Conservation (phyloP, 306 rosid genomes). For the Ammopiptanthus mongolicus region DNA sequence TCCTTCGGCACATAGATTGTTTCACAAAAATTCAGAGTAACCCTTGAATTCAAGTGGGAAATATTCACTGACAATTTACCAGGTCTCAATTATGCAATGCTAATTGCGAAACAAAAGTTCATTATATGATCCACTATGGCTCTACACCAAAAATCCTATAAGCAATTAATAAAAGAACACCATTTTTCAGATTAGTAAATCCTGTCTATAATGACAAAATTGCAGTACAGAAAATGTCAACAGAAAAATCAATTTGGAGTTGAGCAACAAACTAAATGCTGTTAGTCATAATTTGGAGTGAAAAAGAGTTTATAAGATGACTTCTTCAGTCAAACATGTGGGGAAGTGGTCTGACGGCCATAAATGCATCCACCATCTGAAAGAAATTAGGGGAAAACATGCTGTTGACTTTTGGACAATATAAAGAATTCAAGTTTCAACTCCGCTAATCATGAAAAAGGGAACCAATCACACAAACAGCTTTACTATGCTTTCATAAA, state of each 20-base stretch:
- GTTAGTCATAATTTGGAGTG: not conserved
- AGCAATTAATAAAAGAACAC: not conserved
- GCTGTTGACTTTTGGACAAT: not conserved
- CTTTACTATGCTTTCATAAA: no score
- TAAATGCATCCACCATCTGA: constrained; percentile 93
- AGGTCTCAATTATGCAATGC: no score
- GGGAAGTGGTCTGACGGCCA: constrained; percentile 85
- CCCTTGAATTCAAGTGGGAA: not conserved
- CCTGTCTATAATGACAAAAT: not conserved
- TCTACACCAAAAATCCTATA: not conserved
- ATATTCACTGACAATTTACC: not conserved
- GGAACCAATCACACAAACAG: not conserved
- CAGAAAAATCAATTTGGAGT: not conserved
- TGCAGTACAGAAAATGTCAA: not conserved
- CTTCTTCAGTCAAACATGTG: constrained; percentile 56
- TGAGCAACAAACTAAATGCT: not conserved
- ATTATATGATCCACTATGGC: no score
- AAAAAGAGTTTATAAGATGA: not conserved
- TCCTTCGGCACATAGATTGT: no score
- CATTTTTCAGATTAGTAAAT: not conserved
- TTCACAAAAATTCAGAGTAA: not conserved
- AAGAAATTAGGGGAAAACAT: not conserved
- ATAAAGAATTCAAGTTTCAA: not conserved
- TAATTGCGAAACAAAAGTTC: no score
- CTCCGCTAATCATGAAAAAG: not conserved